Conservation (phyloP, 2,329 filamentous ascomycete species). For the Orbilia blumenaviensis region DNA sequence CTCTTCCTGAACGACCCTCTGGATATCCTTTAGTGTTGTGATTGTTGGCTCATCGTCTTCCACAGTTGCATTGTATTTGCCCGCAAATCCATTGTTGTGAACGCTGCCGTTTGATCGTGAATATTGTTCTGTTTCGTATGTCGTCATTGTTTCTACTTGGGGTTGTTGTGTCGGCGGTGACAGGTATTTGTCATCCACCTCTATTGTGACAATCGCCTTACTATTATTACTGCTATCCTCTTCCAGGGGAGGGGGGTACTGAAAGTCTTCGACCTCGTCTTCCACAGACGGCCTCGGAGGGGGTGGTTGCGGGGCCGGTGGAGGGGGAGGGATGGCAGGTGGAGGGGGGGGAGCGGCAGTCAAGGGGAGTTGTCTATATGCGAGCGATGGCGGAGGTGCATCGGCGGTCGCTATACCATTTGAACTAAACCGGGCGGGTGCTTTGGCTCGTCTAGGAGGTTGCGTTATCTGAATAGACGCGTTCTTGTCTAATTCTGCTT, state of each 20-base stretch:
- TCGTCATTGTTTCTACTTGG: conserved; percentile 33
- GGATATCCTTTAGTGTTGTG: conserved; percentile 30
- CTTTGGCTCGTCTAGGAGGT: conserved; percentile 50
- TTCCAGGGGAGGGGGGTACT: conserved; percentile 47
- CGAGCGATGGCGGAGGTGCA: conserved; percentile 58
- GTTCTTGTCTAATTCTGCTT: conserved; percentile 53
- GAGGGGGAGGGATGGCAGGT: conserved; percentile 54
- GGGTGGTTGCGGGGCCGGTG: conserved; percentile 44
- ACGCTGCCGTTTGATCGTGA: conserved; percentile 53
- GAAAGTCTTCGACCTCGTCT: conserved; percentile 48
- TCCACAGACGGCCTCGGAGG: conserved; percentile 45
- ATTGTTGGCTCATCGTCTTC: conserved; percentile 55
- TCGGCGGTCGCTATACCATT: conserved; percentile 58
- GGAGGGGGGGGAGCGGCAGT: conserved; percentile 54
- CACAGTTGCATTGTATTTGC: conserved; percentile 47
- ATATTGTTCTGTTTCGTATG: conserved; percentile 46
- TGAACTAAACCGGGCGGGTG: conserved; percentile 58
- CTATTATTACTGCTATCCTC: conserved; percentile 12
- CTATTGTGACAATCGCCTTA: conserved; percentile 34
- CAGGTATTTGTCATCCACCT: conserved; percentile 38
- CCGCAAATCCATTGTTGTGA: conserved; percentile 52
- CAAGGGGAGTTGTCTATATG: conserved; percentile 55
- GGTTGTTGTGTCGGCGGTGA: conserved; percentile 24
- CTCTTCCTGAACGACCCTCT: conserved; percentile 32
- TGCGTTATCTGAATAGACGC: conserved; percentile 51